Evolutionary conservation across 148 eudicot species (phyloP), one percentile per base, ranked within the genome.

Genomic region (Camellia lanceoleosa): DNA sequence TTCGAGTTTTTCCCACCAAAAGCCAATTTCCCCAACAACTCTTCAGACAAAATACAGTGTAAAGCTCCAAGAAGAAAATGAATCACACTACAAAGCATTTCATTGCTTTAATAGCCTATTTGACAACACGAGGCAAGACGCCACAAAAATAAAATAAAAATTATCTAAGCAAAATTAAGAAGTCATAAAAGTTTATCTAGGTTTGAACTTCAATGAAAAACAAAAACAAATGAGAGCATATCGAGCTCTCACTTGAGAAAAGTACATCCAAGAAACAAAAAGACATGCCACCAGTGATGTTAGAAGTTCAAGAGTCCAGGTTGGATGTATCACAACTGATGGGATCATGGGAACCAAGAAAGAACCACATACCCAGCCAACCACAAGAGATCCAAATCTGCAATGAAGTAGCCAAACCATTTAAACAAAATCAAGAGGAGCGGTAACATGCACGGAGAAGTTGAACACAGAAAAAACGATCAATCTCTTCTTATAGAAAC

Each of bases 321-420:
- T 89, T 59, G 92, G 87, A 18, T 89, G 93, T 71, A 95, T 67
- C 47, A 93, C 76, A 77, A 80, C 87, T 60, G 93, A 71, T 5
- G 98, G 97, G 82, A 95, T 80, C 84, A 80, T 71, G 58, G 97
- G 98, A 43, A 95, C 94, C 74, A 92, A 70, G 76, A 87, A 75
- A 41, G 98, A 91, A 78, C 98, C 98, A 72, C 88, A 87, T 18
- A 93, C 43, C 98, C 98, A 95, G 51, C 98, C 97, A 13, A 81
- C 91, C 71, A 93, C 97, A 73, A 95, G 96, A 44, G 94, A 89
- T 82, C 96, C 97, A 54, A 95, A 89, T 80, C 98, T 95, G 94
- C 75, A 73, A 83, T 10, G 3, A 62, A 71, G 38, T 13, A 75
- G 38, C 43, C 15, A 52, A 77, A 58, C 62, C 68, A 13, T 43